Percentiles rank a stretch among this genome's conserved stretches.
Conservation (phyloP, 2,329 filamentous ascomycete species). For the Orbilia brochopaga region DNA sequence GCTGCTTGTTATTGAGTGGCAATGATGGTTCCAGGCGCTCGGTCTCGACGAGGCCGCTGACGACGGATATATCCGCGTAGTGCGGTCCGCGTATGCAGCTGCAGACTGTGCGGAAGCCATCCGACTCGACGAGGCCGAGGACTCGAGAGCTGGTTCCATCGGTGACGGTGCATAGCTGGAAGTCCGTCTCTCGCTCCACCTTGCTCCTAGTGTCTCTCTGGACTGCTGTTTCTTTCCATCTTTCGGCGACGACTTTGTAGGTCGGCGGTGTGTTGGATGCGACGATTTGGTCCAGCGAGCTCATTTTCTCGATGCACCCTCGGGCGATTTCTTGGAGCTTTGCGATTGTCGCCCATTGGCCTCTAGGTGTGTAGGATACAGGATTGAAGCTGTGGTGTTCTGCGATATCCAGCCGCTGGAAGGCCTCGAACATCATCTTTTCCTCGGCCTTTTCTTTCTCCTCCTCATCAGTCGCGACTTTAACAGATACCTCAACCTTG, state of each 20-base stretch:
- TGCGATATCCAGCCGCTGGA: conserved; percentile 23
- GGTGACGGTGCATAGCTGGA: conserved; percentile 25
- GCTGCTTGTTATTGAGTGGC: conserved; percentile 30
- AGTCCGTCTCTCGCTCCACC: conserved; percentile 27
- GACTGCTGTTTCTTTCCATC: conserved; percentile 21
- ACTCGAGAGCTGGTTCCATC: conserved; percentile 15
- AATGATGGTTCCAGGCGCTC: conserved; percentile 22
- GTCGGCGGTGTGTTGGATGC: conserved; percentile 10
- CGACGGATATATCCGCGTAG: conserved; percentile 31
- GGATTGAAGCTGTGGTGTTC: conserved; percentile 32
- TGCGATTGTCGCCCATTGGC: conserved; percentile 18
- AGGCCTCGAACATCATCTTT: conserved; percentile 33
- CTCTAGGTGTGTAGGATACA: conserved; percentile 10
- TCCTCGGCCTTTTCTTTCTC: conserved; percentile 11
- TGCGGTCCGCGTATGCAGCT: conserved; percentile 30
- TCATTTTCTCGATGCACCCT: conserved; percentile 18
- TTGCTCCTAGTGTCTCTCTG: conserved; percentile 29
- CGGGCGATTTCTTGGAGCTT: conserved; percentile 27
- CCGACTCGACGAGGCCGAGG: conserved; percentile 32
- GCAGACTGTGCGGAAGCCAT: conserved; percentile 43
- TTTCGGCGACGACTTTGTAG: conserved; percentile 21
- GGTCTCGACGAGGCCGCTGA: conserved; percentile 34
- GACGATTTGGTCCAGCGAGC: conserved; percentile 18
- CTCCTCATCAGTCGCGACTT: not conserved
- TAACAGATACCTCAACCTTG: conserved; percentile 11